Base-by-base conservation (phyloP, 2,329 filamentous ascomycete genomes). In the Stemphylium beticola region DNA sequence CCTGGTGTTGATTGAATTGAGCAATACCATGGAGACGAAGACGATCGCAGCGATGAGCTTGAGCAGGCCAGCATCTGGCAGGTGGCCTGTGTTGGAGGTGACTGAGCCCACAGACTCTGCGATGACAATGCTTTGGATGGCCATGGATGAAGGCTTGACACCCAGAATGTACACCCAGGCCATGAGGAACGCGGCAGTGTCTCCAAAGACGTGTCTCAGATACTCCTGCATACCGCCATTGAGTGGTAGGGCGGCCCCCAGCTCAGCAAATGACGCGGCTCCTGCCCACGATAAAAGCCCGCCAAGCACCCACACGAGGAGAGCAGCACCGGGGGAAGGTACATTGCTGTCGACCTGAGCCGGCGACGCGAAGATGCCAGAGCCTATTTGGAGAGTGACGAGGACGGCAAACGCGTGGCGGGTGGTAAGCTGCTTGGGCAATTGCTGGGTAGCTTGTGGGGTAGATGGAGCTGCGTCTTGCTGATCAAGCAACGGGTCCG, bases 91-190 rank as follows among this genome's bases (percentile, higher is more conserved):
- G 17, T 22, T 43, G 4, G 57, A 80, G 75, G 1, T 82, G 80
- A 77, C 85, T 80, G 52, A 87, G 43, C 58, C 77, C 49, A 66
- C 74, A 3, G 71, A 77, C 52, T 81, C 74, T 24, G 77, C 80
- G 59, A 88, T 87, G 20, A 87, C 84, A 57, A 88, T 87, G 64
- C 82, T 82, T 24, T 87, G 78, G 41, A 88, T 88, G 9, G 85
- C 85, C 55, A 87, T 78, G 0, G 85, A 86, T 0, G 85, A 84
- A 0, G 86, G 86, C 80, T 87, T 88, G 20, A 87, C 82, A 17
- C 82, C 84, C 5, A 87, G 79, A 49, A 88, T 82, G 83, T 85
- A 88, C 0, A 85, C 85, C 85, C 85, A 88, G 0, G 85, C 84
- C 5, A 84, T 84, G 4, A 87, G 69, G 62, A 87, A 88, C n/a